Conservation (phyloP, 345 rosid genomes). For the Salix exigua region DNA sequence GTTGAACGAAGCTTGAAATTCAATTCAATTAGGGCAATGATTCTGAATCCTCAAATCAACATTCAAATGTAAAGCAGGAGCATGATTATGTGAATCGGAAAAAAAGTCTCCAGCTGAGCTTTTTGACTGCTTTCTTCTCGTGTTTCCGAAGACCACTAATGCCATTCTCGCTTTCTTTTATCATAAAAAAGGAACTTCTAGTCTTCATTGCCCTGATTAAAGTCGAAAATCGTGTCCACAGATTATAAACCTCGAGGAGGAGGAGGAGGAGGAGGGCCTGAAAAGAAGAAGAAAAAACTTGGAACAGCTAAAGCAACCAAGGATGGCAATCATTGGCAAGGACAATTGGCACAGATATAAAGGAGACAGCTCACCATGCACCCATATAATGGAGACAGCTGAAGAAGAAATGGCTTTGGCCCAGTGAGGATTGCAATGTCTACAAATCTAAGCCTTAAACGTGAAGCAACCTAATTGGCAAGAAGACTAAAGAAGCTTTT, state of each 20-base stretch:
- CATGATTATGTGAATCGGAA: background rate
- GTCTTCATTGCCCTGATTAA: too few species aligned
- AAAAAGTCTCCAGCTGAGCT: too few species aligned
- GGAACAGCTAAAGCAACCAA: background rate
- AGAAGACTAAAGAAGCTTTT: constrained; percentile 8
- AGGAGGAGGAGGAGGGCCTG: too few species aligned
- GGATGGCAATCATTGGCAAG: background rate
- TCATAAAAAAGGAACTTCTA: too few species aligned
- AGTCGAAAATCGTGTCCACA: too few species aligned
- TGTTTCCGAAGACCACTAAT: too few species aligned
- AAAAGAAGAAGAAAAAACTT: background rate
- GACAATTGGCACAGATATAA: background rate
- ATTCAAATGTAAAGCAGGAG: background rate
- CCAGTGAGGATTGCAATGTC: background rate
- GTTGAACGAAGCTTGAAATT: too few species aligned
- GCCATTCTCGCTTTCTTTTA: too few species aligned
- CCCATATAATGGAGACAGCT: background rate
- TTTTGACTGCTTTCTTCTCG: too few species aligned
- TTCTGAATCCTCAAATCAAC: background rate
- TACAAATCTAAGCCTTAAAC: constrained; percentile 2
- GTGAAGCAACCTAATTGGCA: constrained; percentile 4
- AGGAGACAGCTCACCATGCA: background rate
- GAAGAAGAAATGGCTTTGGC: background rate
- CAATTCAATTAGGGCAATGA: background rate
- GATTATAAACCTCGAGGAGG: too few species aligned